A percentile compares a stretch with the other conserved stretches of the same genome.
Conservation (phyloP, 768 basidiomycete species). For the Cytidiella melzeri region DNA sequence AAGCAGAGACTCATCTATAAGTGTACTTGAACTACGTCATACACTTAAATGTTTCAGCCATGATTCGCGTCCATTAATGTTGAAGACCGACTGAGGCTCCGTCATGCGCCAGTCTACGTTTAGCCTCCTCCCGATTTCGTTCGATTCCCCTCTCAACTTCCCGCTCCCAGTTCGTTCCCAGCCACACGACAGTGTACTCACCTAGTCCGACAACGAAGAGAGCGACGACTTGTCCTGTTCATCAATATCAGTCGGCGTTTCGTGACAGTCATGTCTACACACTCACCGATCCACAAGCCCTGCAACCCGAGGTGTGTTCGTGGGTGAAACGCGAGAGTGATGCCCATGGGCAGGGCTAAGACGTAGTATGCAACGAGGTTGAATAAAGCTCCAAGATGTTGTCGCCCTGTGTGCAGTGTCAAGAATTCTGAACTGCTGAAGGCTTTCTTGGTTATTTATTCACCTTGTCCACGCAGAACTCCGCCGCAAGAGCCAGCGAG, state of each 20-base stretch:
- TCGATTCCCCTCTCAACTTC: constrained; percentile 36
- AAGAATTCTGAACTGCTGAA: not conserved
- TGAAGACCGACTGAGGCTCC: not conserved
- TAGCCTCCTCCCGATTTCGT: constrained; percentile 26
- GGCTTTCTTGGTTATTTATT: too few relatives aligned
- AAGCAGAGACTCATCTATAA: too few relatives aligned
- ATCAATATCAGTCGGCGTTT: not conserved
- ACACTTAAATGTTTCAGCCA: too few relatives aligned
- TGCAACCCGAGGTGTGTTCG: constrained; percentile 35
- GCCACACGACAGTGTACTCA: constrained; percentile 58
- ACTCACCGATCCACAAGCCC: constrained; percentile 46
- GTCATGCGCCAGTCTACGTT: constrained; percentile 14
- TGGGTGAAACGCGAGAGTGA: constrained; percentile 41
- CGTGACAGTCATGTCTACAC: not conserved
- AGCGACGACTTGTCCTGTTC: constrained; percentile 63
- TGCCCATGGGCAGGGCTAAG: constrained; percentile 46
- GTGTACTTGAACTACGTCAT: too few relatives aligned
- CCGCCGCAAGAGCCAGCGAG: constrained; percentile 47
- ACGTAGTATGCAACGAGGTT: constrained; percentile 63
- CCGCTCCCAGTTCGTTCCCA: constrained; percentile 43
- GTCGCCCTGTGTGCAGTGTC: constrained; percentile 33
- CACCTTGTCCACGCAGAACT: constrained; percentile 43
- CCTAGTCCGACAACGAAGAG: constrained; percentile 65
- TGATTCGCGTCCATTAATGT: not conserved
- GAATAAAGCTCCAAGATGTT: constrained; percentile 70